These are phyloP conservation scores for Trametes versicolor DNA, from an alignment of 1,284 basidiomycete species.

Conservation along the genomic window DNA sequence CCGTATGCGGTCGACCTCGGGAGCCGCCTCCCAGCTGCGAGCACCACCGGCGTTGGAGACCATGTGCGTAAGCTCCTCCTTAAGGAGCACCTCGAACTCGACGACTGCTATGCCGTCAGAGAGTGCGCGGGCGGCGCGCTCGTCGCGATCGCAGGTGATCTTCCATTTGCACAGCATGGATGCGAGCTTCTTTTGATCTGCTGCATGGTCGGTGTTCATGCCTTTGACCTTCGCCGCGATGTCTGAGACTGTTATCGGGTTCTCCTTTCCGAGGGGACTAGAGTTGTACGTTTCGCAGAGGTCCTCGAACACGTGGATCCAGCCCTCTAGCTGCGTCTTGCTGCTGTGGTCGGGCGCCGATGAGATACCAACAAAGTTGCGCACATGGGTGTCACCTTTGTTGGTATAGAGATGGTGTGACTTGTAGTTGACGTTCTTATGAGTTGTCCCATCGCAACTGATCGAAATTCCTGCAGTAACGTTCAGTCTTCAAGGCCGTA, in stretches of 20 bases:
- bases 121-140: constrained; percentile 2
- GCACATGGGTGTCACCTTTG: too few relatives aligned
- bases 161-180: constrained; percentile 31
- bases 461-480: too few relatives aligned
- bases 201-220: constrained; percentile 33
- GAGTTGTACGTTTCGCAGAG: constrained; percentile 30
- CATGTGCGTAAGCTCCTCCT: neutral
- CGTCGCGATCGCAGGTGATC: too few relatives aligned
- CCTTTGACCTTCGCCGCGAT: constrained; percentile 35
- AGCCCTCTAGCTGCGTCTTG: constrained; percentile 38
- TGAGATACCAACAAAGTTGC: too few relatives aligned
- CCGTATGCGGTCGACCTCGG: neutral
- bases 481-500: too few relatives aligned
- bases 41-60: constrained; percentile 8
- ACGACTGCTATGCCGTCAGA: neutral
- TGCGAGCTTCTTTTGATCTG: constrained; percentile 32
- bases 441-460: too few relatives aligned
- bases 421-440: too few relatives aligned
- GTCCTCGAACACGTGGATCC: constrained; percentile 27
- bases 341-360: constrained; percentile 35
- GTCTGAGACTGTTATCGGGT: constrained; percentile 5
- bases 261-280: neutral
- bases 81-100: neutral
- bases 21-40: constrained; percentile 23
- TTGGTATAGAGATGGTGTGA: too few relatives aligned